These are phyloP conservation scores for Phytophthora multivora DNA, from an alignment of 352 stramenopile species.

Conservation along the genomic window DNA sequence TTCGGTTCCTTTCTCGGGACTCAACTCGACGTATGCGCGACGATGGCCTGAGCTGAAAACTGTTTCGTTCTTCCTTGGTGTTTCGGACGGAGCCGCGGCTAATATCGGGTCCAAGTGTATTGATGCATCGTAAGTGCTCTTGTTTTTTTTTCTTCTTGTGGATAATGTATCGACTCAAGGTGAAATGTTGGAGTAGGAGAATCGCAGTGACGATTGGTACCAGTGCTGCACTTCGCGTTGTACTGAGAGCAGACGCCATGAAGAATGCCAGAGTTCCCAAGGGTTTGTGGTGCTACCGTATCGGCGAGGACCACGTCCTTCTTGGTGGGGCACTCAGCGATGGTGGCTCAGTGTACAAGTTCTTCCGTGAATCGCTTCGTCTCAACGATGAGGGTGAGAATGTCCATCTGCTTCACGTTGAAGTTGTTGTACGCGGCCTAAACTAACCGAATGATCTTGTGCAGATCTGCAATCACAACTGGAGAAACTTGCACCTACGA, in stretches of 20 bases:
- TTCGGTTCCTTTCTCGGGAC: constrained; percentile 59
- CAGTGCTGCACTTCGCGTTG: constrained; percentile 92
- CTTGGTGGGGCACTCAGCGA: constrained; percentile 96
- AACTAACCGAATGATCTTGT: neutral
- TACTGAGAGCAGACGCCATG: constrained; percentile 62
- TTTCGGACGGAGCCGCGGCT: constrained; percentile 93
- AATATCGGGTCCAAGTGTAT: constrained; percentile 96
- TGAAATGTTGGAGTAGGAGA: constrained; percentile 39
- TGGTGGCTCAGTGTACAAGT: constrained; percentile 95
- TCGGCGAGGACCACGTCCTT: constrained; percentile 84
- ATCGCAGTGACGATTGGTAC: constrained; percentile 96
- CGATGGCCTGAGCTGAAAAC: constrained; percentile 76
- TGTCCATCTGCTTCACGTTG: neutral
- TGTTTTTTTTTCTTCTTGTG: neutral
- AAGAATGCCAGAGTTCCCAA: constrained; percentile 73
- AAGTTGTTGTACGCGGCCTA: neutral
- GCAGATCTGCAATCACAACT: constrained; percentile 36
- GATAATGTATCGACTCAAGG: constrained; percentile 6
- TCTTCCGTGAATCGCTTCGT: constrained; percentile 80
- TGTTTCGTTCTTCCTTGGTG: constrained; percentile 87
- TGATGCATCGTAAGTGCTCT: constrained; percentile 55
- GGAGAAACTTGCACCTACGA: constrained; percentile 53
- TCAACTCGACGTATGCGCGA: constrained; percentile 57
- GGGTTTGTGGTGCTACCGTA: constrained; percentile 95
- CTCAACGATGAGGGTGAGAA: constrained; percentile 50